Conservation (phyloP, 768 basidiomycete species). For the Boletus barrowsii region DNA sequence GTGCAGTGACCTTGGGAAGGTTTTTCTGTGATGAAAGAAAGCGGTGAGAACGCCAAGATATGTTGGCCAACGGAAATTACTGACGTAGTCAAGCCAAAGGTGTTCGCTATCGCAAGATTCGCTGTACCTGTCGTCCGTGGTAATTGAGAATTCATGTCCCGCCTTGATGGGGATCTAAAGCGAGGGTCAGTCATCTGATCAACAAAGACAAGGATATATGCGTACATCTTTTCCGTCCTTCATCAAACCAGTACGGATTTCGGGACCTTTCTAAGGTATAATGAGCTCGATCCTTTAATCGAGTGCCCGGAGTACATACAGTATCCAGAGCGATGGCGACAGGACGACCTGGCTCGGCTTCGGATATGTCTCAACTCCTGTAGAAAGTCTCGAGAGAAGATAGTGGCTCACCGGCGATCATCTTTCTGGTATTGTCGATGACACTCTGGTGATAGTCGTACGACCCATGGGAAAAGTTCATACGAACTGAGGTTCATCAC, state of each 20-base stretch:
- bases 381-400: background rate
- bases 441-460: constrained; percentile 99
- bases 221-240: constrained; percentile 81
- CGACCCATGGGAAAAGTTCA: constrained; percentile 99
- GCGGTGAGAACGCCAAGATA: constrained; percentile 1
- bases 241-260: constrained; percentile 97
- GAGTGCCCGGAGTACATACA: constrained; percentile 42
- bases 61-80: constrained; percentile 28
- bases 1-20: constrained; percentile 90
- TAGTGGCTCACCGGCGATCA: constrained; percentile 61
- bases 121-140: constrained; percentile 78
- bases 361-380: constrained; percentile 2
- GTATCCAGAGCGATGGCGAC: constrained; percentile 98
- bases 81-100: constrained; percentile 92
- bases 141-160: constrained; percentile 91
- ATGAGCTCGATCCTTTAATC: constrained; percentile 4
- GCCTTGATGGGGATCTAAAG: constrained; percentile 74
- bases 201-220: constrained; percentile 18
- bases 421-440: constrained; percentile 93
- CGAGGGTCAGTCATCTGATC: constrained; percentile 3
- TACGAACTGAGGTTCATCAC: constrained; percentile 66
- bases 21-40: constrained; percentile 54
- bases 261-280: constrained; percentile 85
- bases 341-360: constrained; percentile 74
- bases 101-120: constrained; percentile 78